Evolutionary conservation across 495 filamentous ascomycete genomes (phyloP), one percentile per base, ranked within the genome.

Genomic region (Talaromyces proteolyticus): DNA sequence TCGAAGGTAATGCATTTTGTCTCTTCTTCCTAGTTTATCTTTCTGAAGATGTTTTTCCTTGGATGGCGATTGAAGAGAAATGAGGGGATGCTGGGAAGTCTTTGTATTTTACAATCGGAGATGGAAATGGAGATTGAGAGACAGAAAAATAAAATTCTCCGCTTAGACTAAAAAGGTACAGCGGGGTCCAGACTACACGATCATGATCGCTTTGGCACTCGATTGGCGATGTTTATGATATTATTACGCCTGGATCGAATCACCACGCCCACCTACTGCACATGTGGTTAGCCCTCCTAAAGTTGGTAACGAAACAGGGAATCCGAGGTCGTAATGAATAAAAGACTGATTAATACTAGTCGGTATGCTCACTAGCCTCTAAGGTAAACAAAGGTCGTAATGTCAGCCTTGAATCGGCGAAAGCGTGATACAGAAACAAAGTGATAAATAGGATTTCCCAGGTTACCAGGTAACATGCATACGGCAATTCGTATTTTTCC

Each of bases 1-100:
- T 11, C 49, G 53, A 37, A 53, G 43, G 55, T 65, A 52, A 51
- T 53, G 61, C 65, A 68, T 68, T 51, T 19, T 63, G 52, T 39
- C 23, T 14, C 42, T n/a, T 18, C 16, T 41, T 34, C 29, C n/a
- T n/a, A n/a, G n/a, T n/a, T n/a, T n/a, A n/a, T n/a, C n/a, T n/a
- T n/a, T n/a, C n/a, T n/a, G n/a, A n/a, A n/a, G n/a, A n/a, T n/a
- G n/a, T n/a, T n/a, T n/a, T 34, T 8, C 14, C 29, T 34, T 34
- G 29, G 14, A 34, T 34, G 8, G 8, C 14, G 29, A 34, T 34
- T 34, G 29, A 34, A 34, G 29, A 34, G 8, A 4, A 14, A 34
- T 8, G 14, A 34, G 29, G 14, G 1, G 14, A 34, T 14, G 14
- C 8, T 34, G 29, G 29, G 8, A 14, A 14, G 14, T 14, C 2